phyloP scores from a whole-genome alignment of 345 rosid species.

The Euphorbia peplus region DNA sequence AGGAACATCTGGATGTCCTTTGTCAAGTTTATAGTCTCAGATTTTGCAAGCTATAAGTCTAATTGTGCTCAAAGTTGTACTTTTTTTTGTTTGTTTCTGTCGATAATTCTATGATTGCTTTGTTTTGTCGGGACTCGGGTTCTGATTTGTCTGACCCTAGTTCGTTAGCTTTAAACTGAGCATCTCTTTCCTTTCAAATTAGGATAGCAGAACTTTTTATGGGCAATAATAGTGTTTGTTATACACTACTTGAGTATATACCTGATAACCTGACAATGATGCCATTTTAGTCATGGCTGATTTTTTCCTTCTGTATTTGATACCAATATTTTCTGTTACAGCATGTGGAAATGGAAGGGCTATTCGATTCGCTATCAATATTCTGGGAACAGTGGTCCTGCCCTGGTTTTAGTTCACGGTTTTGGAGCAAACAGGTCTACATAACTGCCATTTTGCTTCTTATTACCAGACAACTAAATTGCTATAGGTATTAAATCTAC shows the following conservation, averaged over 20 bases:
- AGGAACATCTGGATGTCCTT: too few relatives aligned
- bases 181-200: neutral
- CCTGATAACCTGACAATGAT: neutral
- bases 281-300: neutral
- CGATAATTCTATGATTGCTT: neutral
- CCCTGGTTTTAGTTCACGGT: conserved; percentile 79
- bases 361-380: conserved; percentile 76
- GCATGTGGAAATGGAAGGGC: conserved; percentile 86
- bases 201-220: neutral
- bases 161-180: neutral
- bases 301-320: neutral
- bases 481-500: conserved; percentile 47
- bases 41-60: neutral
- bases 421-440: conserved; percentile 97
- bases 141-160: neutral
- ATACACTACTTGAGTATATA: neutral
- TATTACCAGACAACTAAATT: conserved; percentile 47
- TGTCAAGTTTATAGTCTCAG: neutral
- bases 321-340: conserved; percentile 25
- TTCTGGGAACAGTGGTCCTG: conserved; percentile 73
- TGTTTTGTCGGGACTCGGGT: too few relatives aligned
- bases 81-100: neutral
- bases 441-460: conserved; percentile 52
- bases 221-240: neutral
- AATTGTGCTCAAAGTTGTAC: too few relatives aligned